Conservation (phyloP, 805 yeast species). For the Barnettozyma vustinii region DNA sequence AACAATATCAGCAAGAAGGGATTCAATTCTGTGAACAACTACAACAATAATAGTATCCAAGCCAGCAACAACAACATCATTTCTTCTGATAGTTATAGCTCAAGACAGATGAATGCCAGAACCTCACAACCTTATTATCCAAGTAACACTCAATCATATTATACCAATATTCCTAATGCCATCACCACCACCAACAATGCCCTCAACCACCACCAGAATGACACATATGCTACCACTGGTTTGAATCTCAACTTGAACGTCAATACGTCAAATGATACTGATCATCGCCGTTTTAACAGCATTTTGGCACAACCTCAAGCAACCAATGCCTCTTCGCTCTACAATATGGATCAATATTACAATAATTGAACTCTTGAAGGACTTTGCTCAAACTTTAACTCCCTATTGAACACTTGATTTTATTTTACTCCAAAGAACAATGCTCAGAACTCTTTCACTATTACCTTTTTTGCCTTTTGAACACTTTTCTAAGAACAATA, state of each 20-base stretch:
- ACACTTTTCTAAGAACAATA: not conserved
- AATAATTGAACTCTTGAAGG: not conserved
- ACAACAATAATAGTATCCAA: not conserved
- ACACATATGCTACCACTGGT: not conserved
- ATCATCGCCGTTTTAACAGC: not conserved
- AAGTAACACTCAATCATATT: not conserved
- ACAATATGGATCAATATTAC: conserved; percentile 4
- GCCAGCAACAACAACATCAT: not conserved
- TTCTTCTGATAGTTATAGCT: not conserved
- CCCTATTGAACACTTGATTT: not conserved
- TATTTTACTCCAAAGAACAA: not conserved
- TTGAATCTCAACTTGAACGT: conserved; percentile 1
- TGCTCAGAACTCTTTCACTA: not conserved
- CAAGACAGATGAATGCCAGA: not conserved
- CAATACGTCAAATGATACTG: not conserved
- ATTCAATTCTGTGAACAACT: not conserved
- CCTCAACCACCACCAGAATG: not conserved
- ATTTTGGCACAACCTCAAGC: not conserved
- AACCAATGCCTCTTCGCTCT: not conserved
- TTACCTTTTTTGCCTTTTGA: not conserved
- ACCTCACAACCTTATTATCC: not conserved
- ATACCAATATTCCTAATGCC: not conserved
- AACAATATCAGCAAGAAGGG: not conserved
- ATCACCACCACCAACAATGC: not conserved
- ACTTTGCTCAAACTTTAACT: not conserved